Percentiles rank a stretch among this genome's conserved stretches.
These are phyloP conservation scores for Allantophomopsis lycopodina DNA, from an alignment of 2,329 filamentous ascomycete genomes.

Conservation along the genomic window DNA sequence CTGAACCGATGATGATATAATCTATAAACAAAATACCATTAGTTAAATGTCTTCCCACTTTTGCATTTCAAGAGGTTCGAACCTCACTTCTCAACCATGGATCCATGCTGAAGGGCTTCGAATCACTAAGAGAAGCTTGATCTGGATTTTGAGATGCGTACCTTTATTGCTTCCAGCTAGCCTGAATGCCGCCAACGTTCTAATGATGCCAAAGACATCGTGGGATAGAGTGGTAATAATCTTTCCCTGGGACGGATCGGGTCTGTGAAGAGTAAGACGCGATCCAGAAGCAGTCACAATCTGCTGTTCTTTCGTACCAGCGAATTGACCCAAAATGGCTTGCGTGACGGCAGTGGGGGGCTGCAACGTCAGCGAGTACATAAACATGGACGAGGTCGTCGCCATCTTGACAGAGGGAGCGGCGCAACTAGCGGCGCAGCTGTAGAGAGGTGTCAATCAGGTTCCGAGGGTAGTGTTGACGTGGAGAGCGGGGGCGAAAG, in stretches of 20 bases:
- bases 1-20: constrained; percentile 88
- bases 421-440: constrained; percentile 15
- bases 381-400: constrained; percentile 95
- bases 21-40: constrained; percentile 37
- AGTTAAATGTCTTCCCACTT: constrained; percentile 1
- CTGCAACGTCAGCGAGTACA: constrained; percentile 95
- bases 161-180: constrained; percentile 92
- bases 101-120: constrained; percentile 25
- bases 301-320: constrained; percentile 93
- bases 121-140: constrained; percentile 57
- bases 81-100: constrained; percentile 1
- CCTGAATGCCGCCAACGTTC: constrained; percentile 76
- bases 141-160: constrained; percentile 41
- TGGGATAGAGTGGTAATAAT: constrained; percentile 78
- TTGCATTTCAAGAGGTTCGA: constrained; percentile 1
- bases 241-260: constrained; percentile 75
- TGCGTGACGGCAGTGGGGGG: constrained; percentile 80
- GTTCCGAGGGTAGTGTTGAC: neutral
- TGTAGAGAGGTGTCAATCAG: constrained; percentile 1
- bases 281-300: constrained; percentile 91
- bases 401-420: constrained; percentile 49
- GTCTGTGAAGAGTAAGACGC: constrained; percentile 73
- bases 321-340: constrained; percentile 88
- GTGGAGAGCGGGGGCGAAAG: constrained; percentile 3
- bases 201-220: constrained; percentile 92